phyloP scores from a whole-genome alignment of 192 early-diverging fungal genomes.

The Borealophlyctis nickersoniae region DNA sequence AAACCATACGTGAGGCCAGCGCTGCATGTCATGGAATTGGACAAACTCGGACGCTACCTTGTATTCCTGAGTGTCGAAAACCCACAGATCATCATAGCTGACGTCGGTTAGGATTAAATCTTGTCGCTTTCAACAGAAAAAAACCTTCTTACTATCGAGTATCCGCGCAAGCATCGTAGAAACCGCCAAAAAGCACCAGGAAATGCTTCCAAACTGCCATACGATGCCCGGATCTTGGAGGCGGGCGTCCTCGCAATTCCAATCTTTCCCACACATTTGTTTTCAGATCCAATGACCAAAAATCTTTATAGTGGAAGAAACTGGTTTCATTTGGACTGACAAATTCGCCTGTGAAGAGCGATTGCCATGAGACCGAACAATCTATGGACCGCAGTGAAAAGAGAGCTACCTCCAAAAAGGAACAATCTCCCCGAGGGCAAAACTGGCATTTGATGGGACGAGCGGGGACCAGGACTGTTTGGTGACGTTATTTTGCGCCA shows the following conservation, averaged over 20 bases:
- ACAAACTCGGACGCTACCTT: no score
- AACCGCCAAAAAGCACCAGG: constrained; percentile 60
- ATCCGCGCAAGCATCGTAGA: constrained; percentile 38
- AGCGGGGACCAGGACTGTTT: constrained; percentile 65
- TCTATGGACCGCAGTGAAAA: no score
- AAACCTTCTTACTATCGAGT: constrained; percentile 30
- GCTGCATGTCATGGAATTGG: no score
- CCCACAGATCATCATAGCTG: constrained; percentile 62
- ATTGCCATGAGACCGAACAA: no score
- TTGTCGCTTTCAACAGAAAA: background rate
- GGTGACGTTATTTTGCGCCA: constrained; percentile 65
- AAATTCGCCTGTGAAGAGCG: constrained; percentile 45
- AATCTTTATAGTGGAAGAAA: constrained; percentile 71
- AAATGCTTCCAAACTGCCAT: constrained; percentile 32
- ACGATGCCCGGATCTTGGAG: constrained; percentile 26
- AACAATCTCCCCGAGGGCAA: constrained; percentile 59
- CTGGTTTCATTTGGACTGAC: constrained; percentile 59
- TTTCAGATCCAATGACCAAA: constrained; percentile 70
- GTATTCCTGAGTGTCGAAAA: constrained; percentile 63
- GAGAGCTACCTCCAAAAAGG: constrained; percentile 58
- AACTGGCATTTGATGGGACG: constrained; percentile 64
- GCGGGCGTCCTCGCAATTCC: constrained; percentile 42
- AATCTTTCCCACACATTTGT: constrained; percentile 67
- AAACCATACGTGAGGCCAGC: no score
- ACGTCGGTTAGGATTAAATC: background rate